Evolutionary conservation across 2,329 filamentous ascomycete genomes (phyloP).

Genomic region (Phialocephala sp.): DNA sequence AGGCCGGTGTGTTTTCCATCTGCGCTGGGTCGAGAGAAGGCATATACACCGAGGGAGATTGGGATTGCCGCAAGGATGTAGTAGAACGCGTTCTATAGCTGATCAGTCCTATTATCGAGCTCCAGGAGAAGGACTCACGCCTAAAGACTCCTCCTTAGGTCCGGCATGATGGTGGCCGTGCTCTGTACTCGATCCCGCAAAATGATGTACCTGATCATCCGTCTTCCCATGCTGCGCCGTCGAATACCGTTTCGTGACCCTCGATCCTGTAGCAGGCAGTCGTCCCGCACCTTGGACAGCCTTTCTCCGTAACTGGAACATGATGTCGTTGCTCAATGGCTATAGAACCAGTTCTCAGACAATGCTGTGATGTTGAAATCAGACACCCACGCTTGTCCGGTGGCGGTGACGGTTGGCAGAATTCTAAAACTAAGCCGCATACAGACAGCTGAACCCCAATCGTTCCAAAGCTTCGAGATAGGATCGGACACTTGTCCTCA

Average conservation of each 20-base stretch:
- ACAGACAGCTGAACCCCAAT: neutral
- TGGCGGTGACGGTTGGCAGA: conserved; percentile 13
- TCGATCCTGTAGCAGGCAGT: conserved; percentile 30
- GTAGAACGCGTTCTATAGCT: conserved; percentile 52
- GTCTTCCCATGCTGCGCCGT: conserved; percentile 33
- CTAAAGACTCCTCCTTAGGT: conserved; percentile 54
- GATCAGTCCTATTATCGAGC: neutral
- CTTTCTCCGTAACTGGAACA: conserved; percentile 42
- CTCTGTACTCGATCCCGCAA: conserved; percentile 27
- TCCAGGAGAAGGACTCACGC: conserved; percentile 49
- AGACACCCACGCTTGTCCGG: conserved; percentile 21
- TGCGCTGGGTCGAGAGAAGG: conserved; percentile 45
- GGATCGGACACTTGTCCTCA: conserved; percentile 23
- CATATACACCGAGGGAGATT: conserved; percentile 50
- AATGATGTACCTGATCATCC: conserved; percentile 34
- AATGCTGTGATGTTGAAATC: conserved; percentile 26
- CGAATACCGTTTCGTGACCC: conserved; percentile 33
- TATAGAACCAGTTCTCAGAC: conserved; percentile 14
- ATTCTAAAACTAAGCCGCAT: neutral
- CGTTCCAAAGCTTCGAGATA: neutral
- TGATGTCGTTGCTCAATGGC: conserved; percentile 42
- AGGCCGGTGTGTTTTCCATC: conserved; percentile 50
- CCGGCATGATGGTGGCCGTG: conserved; percentile 43
- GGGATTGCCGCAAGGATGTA: conserved; percentile 52
- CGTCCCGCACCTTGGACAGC: conserved; percentile 39